Conservation (phyloP, 108 stramenopile species). For the Skeletonema potamos region DNA sequence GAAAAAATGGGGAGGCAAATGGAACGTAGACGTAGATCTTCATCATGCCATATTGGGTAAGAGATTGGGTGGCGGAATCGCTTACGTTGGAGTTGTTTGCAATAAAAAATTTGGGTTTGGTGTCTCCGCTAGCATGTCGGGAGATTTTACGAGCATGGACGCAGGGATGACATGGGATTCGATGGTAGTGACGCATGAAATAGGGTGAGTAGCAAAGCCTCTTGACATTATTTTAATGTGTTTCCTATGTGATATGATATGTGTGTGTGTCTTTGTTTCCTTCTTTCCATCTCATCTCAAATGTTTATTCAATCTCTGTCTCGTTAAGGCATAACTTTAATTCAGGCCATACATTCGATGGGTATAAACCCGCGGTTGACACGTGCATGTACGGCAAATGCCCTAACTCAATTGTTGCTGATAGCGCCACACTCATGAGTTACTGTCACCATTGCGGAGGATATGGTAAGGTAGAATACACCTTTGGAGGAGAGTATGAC, state of each 20-base stretch:
- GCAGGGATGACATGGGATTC: constrained; percentile 19
- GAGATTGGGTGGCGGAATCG: constrained; percentile 27
- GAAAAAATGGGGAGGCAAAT: constrained; percentile 4
- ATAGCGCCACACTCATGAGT: constrained; percentile 26
- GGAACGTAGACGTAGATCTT: constrained; percentile 20
- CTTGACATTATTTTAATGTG: not conserved
- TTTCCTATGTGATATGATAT: not conserved
- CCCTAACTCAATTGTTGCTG: not conserved
- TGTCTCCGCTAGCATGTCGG: constrained; percentile 14
- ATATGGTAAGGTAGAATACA: constrained; percentile 12
- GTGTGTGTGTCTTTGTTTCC: not conserved
- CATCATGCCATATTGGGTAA: constrained; percentile 34
- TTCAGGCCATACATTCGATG: constrained; percentile 14
- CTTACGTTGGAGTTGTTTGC: constrained; percentile 25
- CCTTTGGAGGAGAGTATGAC: constrained; percentile 33
- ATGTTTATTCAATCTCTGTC: not conserved
- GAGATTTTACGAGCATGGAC: not conserved
- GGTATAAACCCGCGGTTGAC: constrained; percentile 9
- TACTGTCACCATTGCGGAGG: constrained; percentile 37
- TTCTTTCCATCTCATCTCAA: not conserved
- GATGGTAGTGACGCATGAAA: constrained; percentile 26
- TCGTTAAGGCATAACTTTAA: constrained; percentile 3
- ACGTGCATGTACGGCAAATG: not conserved
- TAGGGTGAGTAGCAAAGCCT: constrained; percentile 8
- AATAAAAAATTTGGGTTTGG: constrained; percentile 29